These are phyloP conservation scores for Leccinum imitatum DNA, from an alignment of 768 basidiomycete genomes.

Conservation along the genomic window DNA sequence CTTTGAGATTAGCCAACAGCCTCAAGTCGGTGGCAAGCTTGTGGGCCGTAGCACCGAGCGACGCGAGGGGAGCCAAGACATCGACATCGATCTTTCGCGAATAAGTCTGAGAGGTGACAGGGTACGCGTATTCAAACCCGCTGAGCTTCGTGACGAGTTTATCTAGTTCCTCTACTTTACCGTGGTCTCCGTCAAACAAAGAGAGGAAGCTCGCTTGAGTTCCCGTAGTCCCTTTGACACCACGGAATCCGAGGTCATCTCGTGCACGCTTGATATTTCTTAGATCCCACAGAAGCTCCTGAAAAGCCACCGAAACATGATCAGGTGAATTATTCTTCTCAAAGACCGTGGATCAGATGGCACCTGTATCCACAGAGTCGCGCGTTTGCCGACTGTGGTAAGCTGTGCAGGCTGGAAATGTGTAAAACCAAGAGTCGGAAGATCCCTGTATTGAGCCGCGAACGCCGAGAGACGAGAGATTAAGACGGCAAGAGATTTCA, in stretches of 20 bases:
- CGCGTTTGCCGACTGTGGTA: conserved; percentile 96
- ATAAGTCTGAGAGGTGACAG: conserved; percentile 98
- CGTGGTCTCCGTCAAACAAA: conserved; percentile 93
- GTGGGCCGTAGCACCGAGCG: conserved; percentile 92
- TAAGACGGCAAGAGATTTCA: conserved; percentile 84
- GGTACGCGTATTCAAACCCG: conserved; percentile 93
- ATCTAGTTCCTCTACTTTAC: conserved; percentile 92
- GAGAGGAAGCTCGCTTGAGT: conserved; percentile 96
- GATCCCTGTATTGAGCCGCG: conserved; percentile 78
- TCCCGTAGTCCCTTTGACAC: conserved; percentile 99
- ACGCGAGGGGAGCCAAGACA: conserved; percentile 86
- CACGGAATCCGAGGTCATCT: conserved; percentile 93
- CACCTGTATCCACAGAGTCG: conserved; percentile 95
- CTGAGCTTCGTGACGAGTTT: conserved; percentile 84
- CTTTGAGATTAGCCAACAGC: conserved; percentile 91
- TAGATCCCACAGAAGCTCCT: conserved; percentile 96
- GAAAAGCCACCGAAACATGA: background rate
- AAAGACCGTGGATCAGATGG: conserved; percentile 11
- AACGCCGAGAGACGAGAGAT: conserved; percentile 87
- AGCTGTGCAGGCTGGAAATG: conserved; percentile 99
- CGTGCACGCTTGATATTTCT: conserved; percentile 87
- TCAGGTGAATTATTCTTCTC: conserved; percentile 1
- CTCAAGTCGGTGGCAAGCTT: conserved; percentile 97
- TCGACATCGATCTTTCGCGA: conserved; percentile 97
- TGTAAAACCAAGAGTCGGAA: conserved; percentile 96